Base-by-base conservation (phyloP, 2,329 filamentous ascomycete genomes). In the Aspergillus sergii region DNA sequence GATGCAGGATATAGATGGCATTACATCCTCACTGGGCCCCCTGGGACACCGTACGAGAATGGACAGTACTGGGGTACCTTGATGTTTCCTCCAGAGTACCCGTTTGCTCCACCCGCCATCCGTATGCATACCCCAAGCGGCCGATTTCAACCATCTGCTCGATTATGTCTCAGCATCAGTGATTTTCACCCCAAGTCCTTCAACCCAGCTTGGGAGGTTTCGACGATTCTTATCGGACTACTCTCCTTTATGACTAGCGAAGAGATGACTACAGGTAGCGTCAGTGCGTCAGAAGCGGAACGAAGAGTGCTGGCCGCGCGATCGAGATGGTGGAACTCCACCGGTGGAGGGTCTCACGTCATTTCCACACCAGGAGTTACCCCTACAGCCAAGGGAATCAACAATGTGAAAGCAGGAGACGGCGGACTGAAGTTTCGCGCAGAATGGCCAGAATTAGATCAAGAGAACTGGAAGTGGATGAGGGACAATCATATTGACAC, bases 21-120 rank as follows among this genome's bases (percentile, higher is more conserved):
- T 81, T 96, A 96, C 81, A 92, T 97, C 75, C 91, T 98, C 69
- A 97, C 94, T 43, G 95, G 95, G 2, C 94, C 95, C 39, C 93
- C 96, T 65, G 88, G 94, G 64, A 99, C 95, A 0, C 94, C 95
- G 2, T 99, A 99, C 78, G 88, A 96, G 72, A 89, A 90, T 74
- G 95, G 95, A 53, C 95, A 99, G 79, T 99, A 98, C 83, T 99
- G 95, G 95, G 95, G 95, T 55, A 97, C 94, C 1, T 85, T 99
- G 57, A 89, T 96, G 68, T 99, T 99, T 79, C 95, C 95, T 19
- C 88, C 94, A 10, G 94, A 97, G 83, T 99, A 99, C 77, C 95
- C 95, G 30, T 99, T 97, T 79, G 94, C 94, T 14, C 95, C 95
- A 36, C 95, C 95, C 5, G 93, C 95, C 2, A 99, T 99, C 79